Conservation (phyloP, 2,329 filamentous ascomycete species). For the Ophiognomonia clavigignenti-juglandacearum region DNA sequence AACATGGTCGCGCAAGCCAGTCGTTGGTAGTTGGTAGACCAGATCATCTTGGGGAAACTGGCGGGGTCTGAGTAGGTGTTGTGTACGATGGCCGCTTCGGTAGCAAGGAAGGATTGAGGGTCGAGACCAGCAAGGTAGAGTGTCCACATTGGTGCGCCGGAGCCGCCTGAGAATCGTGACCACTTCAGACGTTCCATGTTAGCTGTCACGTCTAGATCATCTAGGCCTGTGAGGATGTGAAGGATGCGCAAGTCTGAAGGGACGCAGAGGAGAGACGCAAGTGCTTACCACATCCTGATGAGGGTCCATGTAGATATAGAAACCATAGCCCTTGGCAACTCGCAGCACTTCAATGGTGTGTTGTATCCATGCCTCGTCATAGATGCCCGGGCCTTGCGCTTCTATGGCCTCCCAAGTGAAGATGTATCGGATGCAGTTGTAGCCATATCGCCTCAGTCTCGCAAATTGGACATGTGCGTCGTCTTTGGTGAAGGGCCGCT, state of each 20-base stretch:
- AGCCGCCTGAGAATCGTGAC: constrained; percentile 91
- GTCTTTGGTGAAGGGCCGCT: constrained; percentile 75
- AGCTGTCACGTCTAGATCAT: not conserved
- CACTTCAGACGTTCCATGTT: constrained; percentile 48
- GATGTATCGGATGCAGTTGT: constrained; percentile 93
- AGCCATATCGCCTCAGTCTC: constrained; percentile 80
- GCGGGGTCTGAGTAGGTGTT: constrained; percentile 86
- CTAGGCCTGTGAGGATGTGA: too few relatives aligned
- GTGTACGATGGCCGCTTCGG: constrained; percentile 89
- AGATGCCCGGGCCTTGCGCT: constrained; percentile 80
- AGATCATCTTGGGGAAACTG: constrained; percentile 96
- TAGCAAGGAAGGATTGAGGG: constrained; percentile 76
- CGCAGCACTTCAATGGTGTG: constrained; percentile 84
- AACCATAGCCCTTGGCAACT: constrained; percentile 82
- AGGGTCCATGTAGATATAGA: constrained; percentile 97
- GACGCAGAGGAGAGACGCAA: too few relatives aligned
- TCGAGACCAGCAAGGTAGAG: constrained; percentile 91
- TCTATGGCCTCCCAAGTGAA: constrained; percentile 99
- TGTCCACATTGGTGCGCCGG: constrained; percentile 96
- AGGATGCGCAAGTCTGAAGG: too few relatives aligned
- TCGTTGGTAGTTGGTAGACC: constrained; percentile 94
- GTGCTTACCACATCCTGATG: constrained; percentile 87
- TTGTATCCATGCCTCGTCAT: constrained; percentile 89
- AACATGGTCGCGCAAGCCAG: constrained; percentile 87
- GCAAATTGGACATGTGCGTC: constrained; percentile 86